Evolutionary conservation across 2,329 filamentous ascomycete species (phyloP).

Genomic region (Colletotrichum navitas): DNA sequence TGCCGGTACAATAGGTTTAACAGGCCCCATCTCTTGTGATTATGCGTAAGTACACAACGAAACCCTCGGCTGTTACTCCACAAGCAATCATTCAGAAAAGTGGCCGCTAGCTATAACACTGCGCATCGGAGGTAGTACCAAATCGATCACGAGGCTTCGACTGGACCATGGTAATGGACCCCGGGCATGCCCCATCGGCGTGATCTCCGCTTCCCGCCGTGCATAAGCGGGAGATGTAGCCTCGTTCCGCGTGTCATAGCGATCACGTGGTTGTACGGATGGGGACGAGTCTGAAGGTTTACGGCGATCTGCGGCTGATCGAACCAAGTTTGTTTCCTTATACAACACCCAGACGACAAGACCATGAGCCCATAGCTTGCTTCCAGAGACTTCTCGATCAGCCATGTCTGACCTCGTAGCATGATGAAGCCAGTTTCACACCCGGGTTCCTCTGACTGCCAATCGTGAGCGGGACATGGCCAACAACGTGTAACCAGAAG

Average conservation of each 20-base stretch:
- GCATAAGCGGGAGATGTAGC: constrained; percentile 39
- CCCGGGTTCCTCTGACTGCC: neutral
- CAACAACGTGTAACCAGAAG: neutral
- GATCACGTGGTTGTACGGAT: constrained; percentile 27
- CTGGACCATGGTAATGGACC: constrained; percentile 28
- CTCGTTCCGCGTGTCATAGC: constrained; percentile 34
- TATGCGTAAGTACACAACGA: neutral
- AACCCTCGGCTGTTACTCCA: neutral
- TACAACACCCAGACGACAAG: neutral
- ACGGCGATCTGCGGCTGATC: constrained; percentile 12
- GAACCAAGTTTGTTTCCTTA: neutral
- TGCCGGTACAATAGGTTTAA: neutral
- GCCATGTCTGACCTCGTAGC: neutral
- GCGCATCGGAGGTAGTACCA: constrained; percentile 13
- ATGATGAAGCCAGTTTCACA: neutral
- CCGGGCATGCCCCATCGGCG: constrained; percentile 21
- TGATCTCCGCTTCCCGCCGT: constrained; percentile 35
- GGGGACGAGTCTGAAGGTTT: neutral
- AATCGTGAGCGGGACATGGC: neutral
- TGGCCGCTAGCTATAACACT: neutral
- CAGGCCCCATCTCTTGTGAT: neutral
- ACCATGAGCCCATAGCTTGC: neutral
- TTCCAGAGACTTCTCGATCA: constrained; percentile 1
- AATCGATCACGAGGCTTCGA: constrained; percentile 20
- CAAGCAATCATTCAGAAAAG: neutral